These are phyloP conservation scores for Calvatia gigantea DNA, from an alignment of 768 basidiomycete species.

Conservation along the genomic window DNA sequence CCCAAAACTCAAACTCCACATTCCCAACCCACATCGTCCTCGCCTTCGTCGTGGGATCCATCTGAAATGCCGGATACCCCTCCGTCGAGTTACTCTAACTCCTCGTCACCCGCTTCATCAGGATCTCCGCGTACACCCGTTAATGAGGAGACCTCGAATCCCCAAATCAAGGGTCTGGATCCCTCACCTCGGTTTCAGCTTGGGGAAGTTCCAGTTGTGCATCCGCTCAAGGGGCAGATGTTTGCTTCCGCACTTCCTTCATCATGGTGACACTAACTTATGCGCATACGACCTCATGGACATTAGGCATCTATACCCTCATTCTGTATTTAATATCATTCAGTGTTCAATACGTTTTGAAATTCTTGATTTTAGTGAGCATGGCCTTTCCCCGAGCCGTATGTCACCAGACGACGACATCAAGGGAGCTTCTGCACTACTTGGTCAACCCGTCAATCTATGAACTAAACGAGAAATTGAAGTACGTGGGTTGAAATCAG, in stretches of 20 bases:
- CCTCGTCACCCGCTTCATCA: constrained; percentile 59
- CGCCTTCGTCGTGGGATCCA: constrained; percentile 20
- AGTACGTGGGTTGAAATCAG: too few relatives aligned
- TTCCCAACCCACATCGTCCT: constrained; percentile 21
- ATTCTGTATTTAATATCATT: too few relatives aligned
- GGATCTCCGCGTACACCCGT: constrained; percentile 59
- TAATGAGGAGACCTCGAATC: constrained; percentile 45
- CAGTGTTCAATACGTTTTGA: too few relatives aligned
- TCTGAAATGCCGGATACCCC: constrained; percentile 50
- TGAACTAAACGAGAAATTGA: neutral
- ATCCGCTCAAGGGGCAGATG: constrained; percentile 57
- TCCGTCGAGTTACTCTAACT: constrained; percentile 45
- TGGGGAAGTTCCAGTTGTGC: constrained; percentile 26
- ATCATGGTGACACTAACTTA: constrained; percentile 47
- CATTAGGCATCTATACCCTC: neutral
- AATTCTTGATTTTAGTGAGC: too few relatives aligned
- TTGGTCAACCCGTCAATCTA: neutral
- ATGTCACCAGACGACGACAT: neutral
- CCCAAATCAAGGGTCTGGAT: constrained; percentile 44
- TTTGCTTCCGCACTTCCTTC: constrained; percentile 62
- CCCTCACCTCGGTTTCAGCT: constrained; percentile 36
- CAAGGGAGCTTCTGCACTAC: neutral
- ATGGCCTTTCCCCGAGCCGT: neutral
- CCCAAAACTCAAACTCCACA: constrained; percentile 23
- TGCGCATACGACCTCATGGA: neutral